Base-by-base conservation (phyloP, 257 asterid species). In the Osmanthus fragrans region DNA sequence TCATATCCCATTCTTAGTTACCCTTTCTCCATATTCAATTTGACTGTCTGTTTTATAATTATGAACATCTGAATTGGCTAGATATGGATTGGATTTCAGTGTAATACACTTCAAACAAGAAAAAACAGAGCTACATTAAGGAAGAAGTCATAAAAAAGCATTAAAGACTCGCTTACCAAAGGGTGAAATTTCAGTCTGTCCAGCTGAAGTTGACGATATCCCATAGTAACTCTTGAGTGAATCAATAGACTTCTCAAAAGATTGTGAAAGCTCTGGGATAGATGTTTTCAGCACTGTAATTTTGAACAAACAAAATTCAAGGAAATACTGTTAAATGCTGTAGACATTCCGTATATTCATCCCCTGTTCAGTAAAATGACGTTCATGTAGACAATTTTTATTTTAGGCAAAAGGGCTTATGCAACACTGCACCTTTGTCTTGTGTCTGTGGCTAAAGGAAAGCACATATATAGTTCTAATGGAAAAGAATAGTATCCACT, bases 141-240 rank as follows among this genome's bases (percentile, higher is more conserved):
- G 54, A 77, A 27, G 1, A 58, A 15, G 12, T 34, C 68, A 39
- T 18, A 3, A 73, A 33, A 36, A 76, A 77, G 73, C 76, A 70
- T 70, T 32, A 70, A 71, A 82, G 15, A 66, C 13, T 67, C 3
- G 23, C 80, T 73, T 78, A 87, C 88, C 88, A 25, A n/a, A 34
- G 73, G 77, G 82, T 56, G 75, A 80, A 73, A 77, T 73, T 79
- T 68, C 66, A 65, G 76, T 70, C 76, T 49, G 71, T 73, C 88
- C 77, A 82, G 83, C 81, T 65, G 82, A 76, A 75, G 85, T 79
- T 40, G 85, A 85, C 80, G 88, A 81, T 81, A 91, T 88, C 77
- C 98, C 96, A 76, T 87, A 88, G 76, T 88, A 90, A 88, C 86
- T 88, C 73, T 86, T 86, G 51, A 95, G 93, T 80, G 97, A 83